Evolutionary conservation across 192 early-diverging fungal genomes (phyloP), one percentile per base, ranked within the genome.

Genomic region (Coemansia sp.): DNA sequence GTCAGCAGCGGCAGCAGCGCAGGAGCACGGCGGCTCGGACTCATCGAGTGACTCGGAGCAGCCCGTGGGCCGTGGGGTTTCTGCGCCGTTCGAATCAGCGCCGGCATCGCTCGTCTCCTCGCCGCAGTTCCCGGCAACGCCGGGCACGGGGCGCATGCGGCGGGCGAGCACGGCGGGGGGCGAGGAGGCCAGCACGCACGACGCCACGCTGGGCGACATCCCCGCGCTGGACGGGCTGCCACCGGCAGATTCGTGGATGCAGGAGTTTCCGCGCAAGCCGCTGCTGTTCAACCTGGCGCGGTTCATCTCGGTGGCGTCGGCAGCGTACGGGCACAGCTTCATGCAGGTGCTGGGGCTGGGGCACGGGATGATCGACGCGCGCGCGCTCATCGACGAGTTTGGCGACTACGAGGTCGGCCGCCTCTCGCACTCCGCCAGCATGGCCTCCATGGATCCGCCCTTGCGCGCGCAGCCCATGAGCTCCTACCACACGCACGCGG

Each of bases 301-400:
- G 42, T 92, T 89, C 44, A 87, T 91, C 62, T 81, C 88, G 3
- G 84, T 90, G 41, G 87, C 91, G 3, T 90, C 89, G 6, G 87
- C 89, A 24, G 88, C 87, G 5, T 92, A 92, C 40, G 91, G 91
- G 8, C 85, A 88, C 44, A 85, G 85, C 19, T 92, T 92, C 59
- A 91, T 92, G 91, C 84, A 86, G 42, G 88, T 91, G 3, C 68
- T 91, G 16, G 91, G 91, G 11, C 85, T 92, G 11, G 67, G 59
- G 42, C 62, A 69, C 62, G 70, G 72, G 0, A 57, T 71, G 59
- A 75, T 83, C 27, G 81, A 83, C 56, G 72, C 73, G 0, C 68
- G 72, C 5, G 81, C 81, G n/a, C 62, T 83, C 29, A 72, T 83
- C 44, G 81, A 74, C 44, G 69, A 65, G 39, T 78, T 72, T 75